Evolutionary conservation across 805 yeast species (phyloP).

Genomic region (Metschnikowia colocasiae): DNA sequence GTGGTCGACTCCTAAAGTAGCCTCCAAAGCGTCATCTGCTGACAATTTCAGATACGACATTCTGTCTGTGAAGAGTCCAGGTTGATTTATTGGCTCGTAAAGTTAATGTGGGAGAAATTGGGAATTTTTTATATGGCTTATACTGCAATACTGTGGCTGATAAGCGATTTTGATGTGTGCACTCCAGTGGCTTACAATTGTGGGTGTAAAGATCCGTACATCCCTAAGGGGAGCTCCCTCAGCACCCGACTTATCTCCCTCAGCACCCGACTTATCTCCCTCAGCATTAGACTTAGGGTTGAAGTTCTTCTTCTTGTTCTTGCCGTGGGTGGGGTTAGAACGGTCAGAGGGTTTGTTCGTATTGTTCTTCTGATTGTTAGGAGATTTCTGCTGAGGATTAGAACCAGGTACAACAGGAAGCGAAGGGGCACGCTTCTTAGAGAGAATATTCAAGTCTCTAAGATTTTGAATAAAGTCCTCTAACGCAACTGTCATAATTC

Average conservation of each 20-base stretch:
- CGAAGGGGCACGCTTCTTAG: neutral
- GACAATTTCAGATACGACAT: conserved; percentile 13
- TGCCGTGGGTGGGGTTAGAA: neutral
- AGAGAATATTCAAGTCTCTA: neutral
- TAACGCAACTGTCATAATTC: neutral
- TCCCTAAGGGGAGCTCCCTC: too few relatives aligned
- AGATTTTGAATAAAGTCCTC: neutral
- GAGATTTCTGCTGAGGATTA: neutral
- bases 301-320: neutral
- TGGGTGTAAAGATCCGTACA: too few relatives aligned
- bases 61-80: neutral
- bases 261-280: too few relatives aligned
- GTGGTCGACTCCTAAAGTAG: conserved; percentile 4
- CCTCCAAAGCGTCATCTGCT: conserved; percentile 4
- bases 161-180: conserved; percentile 7
- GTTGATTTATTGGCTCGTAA: neutral
- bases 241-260: too few relatives aligned
- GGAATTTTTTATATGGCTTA: neutral
- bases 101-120: too few relatives aligned
- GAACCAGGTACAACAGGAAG: neutral
- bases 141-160: conserved; percentile 12
- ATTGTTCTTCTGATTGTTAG: neutral
- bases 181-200: neutral
- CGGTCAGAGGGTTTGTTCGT: neutral
- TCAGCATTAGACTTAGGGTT: neutral